Evolutionary conservation across 208 protist species (phyloP).

Genomic region (Zelonia costaricensis): DNA sequence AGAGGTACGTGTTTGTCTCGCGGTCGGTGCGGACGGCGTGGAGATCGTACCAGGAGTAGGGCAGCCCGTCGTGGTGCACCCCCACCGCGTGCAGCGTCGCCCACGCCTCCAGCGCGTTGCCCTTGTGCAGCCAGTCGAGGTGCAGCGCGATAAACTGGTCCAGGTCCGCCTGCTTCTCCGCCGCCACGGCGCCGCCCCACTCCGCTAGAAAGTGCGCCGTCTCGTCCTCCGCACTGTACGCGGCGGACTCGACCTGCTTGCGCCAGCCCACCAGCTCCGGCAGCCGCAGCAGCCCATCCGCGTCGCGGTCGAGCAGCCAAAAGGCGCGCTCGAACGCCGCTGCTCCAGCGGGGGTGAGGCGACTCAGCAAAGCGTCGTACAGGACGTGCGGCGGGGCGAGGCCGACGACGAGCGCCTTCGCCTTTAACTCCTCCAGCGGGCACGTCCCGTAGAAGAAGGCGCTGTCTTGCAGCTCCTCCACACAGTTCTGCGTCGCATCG

Average conservation of each 20-base stretch:
- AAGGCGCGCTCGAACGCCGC: slow-evolving; percentile 69
- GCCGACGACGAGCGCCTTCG: slow-evolving; percentile 35
- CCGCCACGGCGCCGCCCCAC: slow-evolving; percentile 17
- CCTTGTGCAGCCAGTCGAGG: slow-evolving; percentile 38
- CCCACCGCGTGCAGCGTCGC: slow-evolving; percentile 73
- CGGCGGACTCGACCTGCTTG: slow-evolving; percentile 38
- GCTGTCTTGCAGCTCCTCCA: slow-evolving; percentile 43
- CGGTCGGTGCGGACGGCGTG: slow-evolving; percentile 55
- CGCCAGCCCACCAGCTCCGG: slow-evolving; percentile 74
- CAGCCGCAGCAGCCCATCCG: slow-evolving; percentile 54
- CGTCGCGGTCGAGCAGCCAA: slow-evolving; percentile 85
- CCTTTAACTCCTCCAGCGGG: slow-evolving; percentile 34
- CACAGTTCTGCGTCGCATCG: slow-evolving; percentile 38
- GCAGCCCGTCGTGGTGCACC: slow-evolving; percentile 63
- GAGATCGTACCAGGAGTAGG: slow-evolving; percentile 85
- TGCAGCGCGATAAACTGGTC: slow-evolving; percentile 45
- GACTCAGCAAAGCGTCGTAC: slow-evolving; percentile 51
- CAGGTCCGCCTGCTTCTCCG: slow-evolving; percentile 15
- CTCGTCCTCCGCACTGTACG: slow-evolving; percentile 37
- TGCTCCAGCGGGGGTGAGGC: slow-evolving; percentile 60
- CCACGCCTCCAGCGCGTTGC: slow-evolving; percentile 58
- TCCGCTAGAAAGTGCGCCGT: slow-evolving; percentile 31
- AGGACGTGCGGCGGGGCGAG: slow-evolving; percentile 77
- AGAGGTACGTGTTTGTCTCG: slow-evolving; percentile 83
- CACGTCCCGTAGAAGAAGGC: slow-evolving; percentile 73